Base-by-base conservation (phyloP, 2,329 filamentous ascomycete genomes). In the Ophiocordyceps sinensis region DNA sequence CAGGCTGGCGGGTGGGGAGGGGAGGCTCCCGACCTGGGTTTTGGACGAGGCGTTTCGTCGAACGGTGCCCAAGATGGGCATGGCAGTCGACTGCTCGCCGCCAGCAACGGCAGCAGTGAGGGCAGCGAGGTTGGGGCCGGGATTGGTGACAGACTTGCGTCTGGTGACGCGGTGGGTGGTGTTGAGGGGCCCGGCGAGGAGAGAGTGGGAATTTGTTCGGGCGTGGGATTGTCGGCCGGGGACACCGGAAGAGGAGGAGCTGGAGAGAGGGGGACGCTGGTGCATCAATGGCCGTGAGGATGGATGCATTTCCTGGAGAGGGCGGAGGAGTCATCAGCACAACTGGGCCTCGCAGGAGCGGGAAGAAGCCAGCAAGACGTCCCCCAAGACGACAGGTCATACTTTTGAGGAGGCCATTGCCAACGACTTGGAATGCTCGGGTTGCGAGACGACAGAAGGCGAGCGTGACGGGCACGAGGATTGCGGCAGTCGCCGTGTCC, bases 141-240 rank as follows among this genome's bases (percentile, higher is more conserved):
- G 75, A 48, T 78, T 82, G 45, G 85, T 86, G 57, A 94, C 87
- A 64, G 88, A 95, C 75, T 96, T 96, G 53, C 91, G 79, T 55
- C 89, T 85, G 52, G 85, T 87, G 51, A 96, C 78, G 52, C 91
- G 84, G 62, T 94, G 84, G 60, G 77, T 80, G 52, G 79, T 67
- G 66, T 88, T 89, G 56, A 88, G 75, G 44, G 82, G 77, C 51
- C 78, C 77, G 44, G 82, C 74, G 42, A 88, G 82, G 51, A 87
- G 70, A 44, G 85, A 89, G 62, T 91, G 82, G 39, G 85, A 85
- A 66, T 87, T 85, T 52, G 77, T 79, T 56, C 87, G 81, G 47
- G 77, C 75, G 64, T 83, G 77, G 49, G 74, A 66, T 56, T 77
- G 72, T 50, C 79, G 79, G 50, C 58, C 60, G 40, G 65, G 67